Evolutionary conservation across 805 yeast species (phyloP).

Genomic region (Cyberlindnera subsufficiens): DNA sequence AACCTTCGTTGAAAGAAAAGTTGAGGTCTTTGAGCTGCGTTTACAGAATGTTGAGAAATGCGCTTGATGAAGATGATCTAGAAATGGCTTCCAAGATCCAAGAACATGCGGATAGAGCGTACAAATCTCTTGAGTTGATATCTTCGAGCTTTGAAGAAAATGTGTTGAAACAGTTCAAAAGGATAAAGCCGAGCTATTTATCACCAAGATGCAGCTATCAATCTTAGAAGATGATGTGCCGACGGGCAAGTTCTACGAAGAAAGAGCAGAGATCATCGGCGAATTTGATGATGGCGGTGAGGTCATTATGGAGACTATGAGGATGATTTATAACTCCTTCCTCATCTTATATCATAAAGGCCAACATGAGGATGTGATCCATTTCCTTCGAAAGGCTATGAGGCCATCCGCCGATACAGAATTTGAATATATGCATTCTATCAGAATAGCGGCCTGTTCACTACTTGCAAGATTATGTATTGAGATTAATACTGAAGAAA

Average conservation of each 20-base stretch:
- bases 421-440: slow-evolving; percentile 13
- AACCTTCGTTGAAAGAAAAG: slow-evolving; percentile 19
- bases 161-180: slow-evolving; percentile 10
- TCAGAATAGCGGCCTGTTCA: slow-evolving; percentile 17
- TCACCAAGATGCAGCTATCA: slow-evolving; percentile 27
- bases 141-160: slow-evolving; percentile 6
- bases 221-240: slow-evolving; percentile 27
- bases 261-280: slow-evolving; percentile 20
- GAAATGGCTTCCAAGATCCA: slow-evolving; percentile 21
- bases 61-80: slow-evolving; percentile 22
- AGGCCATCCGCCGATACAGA: slow-evolving; percentile 14
- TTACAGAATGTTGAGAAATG: slow-evolving; percentile 22
- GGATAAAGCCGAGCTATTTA: slow-evolving; percentile 24
- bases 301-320: slow-evolving; percentile 23
- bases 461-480: slow-evolving; percentile 25
- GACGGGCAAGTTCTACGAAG: slow-evolving; percentile 30
- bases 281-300: slow-evolving; percentile 14
- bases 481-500: slow-evolving; percentile 14
- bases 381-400: slow-evolving; percentile 15
- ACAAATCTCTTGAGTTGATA: slow-evolving; percentile 19
- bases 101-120: slow-evolving; percentile 24
- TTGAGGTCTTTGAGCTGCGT: slow-evolving; percentile 29
- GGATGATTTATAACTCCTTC: slow-evolving; percentile 30
- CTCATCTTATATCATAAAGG: slow-evolving; percentile 15
- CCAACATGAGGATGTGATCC: slow-evolving; percentile 6